Evolutionary conservation across 2,329 filamentous ascomycete genomes (phyloP), one percentile per base, ranked within the genome.

Genomic region (Fusarium coffeatum): DNA sequence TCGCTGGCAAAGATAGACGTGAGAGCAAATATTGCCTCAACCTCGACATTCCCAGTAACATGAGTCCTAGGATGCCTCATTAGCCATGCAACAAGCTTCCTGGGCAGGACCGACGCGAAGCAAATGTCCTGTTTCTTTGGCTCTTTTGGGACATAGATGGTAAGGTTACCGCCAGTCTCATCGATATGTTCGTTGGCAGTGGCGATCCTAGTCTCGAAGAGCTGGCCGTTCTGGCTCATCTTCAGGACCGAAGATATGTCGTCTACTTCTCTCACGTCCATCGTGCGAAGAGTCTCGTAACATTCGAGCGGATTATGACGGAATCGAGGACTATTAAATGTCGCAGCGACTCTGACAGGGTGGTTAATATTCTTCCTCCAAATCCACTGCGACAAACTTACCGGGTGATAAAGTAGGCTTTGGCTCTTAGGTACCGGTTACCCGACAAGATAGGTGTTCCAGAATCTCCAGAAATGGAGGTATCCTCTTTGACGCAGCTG

Each of bases 341-440:
- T 72, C 0, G 69, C 69, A 13, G 69, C 69, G 4, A 69, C 60
- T 16, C 66, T 72, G 32, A 2, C n/a, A 6, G 25, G 6, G 22
- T 34, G 3, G 10, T n/a, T n/a, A n/a, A n/a, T n/a, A n/a, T n/a
- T n/a, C n/a, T n/a, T n/a, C n/a, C n/a, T n/a, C n/a, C n/a, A n/a
- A n/a, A n/a, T n/a, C n/a, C n/a, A n/a, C n/a, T n/a, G n/a, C n/a
- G n/a, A n/a, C n/a, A n/a, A n/a, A n/a, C 62, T 3, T 48, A 71
- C 69, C 71, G 56, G 34, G 34, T 22, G 13, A 73, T 64, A 12
- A 59, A 15, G 6, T 73, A 68, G 3, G 71, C 69, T 18, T 73
- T 72, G 5, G 41, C 9, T 3, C 4, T 43, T 8, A 43, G 9
- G 6, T 4, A 43, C 9, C 9, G 47, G 15, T 42, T 68, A 2